These are phyloP conservation scores for Peronospora tabacina DNA, from an alignment of 352 stramenopile genomes.

Conservation along the genomic window DNA sequence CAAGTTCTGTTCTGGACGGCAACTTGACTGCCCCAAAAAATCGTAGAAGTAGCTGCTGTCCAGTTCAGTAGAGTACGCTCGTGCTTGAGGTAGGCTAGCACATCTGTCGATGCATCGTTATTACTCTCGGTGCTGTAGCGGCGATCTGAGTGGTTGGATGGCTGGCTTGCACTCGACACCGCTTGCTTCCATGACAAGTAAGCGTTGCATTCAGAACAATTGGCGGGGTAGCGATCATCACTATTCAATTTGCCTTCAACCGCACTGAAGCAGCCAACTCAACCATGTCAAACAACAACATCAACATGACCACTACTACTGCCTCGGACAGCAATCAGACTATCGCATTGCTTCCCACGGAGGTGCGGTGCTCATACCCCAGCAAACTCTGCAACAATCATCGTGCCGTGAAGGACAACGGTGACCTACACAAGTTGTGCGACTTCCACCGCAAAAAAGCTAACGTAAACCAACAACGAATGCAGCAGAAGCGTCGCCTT, in stretches of 20 bases:
- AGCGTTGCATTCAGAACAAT: conserved; percentile 24
- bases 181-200: conserved; percentile 16
- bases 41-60: conserved; percentile 10
- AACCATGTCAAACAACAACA: conserved; percentile 19
- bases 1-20: conserved; percentile 28
- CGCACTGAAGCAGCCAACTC: conserved; percentile 16
- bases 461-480: conserved; percentile 70
- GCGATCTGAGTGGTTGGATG: conserved; percentile 14
- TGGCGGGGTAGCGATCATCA: conserved; percentile 19
- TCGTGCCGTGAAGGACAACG: conserved; percentile 64
- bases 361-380: conserved; percentile 61
- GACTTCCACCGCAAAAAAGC: conserved; percentile 59
- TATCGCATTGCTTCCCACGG: conserved; percentile 27
- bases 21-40: conserved; percentile 31
- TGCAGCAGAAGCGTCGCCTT: conserved; percentile 47
- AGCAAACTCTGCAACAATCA: conserved; percentile 61
- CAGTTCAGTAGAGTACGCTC: conserved; percentile 36
- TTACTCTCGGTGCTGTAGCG: conserved; percentile 28
- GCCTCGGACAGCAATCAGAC: conserved; percentile 12
- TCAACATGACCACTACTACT: conserved; percentile 6
- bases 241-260: conserved; percentile 30
- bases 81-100: conserved; percentile 21
- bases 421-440: conserved; percentile 66
- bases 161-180: conserved; percentile 5
- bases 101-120: conserved; percentile 25